These are phyloP conservation scores for Arthroderma sp. DNA, from an alignment of 2,329 filamentous ascomycete species.

Conservation along the genomic window DNA sequence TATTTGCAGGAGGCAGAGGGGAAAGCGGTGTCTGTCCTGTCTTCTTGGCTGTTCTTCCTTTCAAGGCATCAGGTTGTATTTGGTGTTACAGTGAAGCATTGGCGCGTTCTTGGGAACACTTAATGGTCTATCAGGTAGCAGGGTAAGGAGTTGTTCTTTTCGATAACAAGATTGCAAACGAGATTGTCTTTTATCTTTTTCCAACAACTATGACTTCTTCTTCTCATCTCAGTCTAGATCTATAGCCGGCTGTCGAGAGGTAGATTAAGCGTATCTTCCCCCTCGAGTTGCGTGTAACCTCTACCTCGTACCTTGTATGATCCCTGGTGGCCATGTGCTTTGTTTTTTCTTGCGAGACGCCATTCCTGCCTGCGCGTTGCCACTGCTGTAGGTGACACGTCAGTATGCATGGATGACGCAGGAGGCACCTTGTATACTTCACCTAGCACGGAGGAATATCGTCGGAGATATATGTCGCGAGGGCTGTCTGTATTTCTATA, in stretches of 20 bases:
- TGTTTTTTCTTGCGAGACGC: neutral
- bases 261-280: too few species aligned
- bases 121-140: neutral
- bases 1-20: neutral
- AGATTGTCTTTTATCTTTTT: too few species aligned
- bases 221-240: neutral
- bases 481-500: too few species aligned
- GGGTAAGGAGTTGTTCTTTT: neutral
- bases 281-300: neutral
- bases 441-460: neutral
- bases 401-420: neutral
- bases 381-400: conserved; percentile 1
- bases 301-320: neutral
- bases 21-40: neutral
- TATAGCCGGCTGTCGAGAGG: neutral
- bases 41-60: neutral
- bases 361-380: neutral
- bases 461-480: too few species aligned
- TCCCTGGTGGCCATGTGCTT: conserved; percentile 2
- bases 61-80: neutral
- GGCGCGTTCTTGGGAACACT: neutral
- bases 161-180: too few species aligned
- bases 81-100: conserved; percentile 1
- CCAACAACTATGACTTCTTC: too few species aligned
- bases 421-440: neutral